A percentile compares a stretch with the other conserved stretches of the same genome.
phyloP scores from a whole-genome alignment of 2,329 filamentous ascomycete species.

The Microdochium nivale region DNA sequence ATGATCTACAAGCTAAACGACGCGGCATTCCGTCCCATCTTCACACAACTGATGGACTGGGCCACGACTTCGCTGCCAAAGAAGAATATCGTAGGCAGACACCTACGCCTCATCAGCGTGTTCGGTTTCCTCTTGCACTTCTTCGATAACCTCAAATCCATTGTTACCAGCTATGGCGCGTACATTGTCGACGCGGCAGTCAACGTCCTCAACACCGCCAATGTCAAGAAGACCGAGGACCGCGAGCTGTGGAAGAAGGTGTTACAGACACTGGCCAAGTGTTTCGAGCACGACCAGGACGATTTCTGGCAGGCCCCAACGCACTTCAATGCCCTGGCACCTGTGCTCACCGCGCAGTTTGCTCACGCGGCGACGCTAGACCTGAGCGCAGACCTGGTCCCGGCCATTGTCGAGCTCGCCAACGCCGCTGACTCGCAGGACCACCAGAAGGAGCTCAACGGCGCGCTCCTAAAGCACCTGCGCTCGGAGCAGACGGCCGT shows the following conservation, averaged over 20 bases:
- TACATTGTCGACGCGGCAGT: conserved; percentile 74
- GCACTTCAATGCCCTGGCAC: conserved; percentile 68
- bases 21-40: conserved; percentile 84
- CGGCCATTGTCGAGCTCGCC: conserved; percentile 72
- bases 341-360: conserved; percentile 62
- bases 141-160: conserved; percentile 81
- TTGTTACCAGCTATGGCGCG: conserved; percentile 85
- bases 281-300: conserved; percentile 85
- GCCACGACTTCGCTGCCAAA: conserved; percentile 51
- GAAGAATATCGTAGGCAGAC: conserved; percentile 48
- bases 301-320: conserved; percentile 92
- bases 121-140: conserved; percentile 75
- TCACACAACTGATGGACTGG: conserved; percentile 81
- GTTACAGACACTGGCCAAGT: conserved; percentile 62
- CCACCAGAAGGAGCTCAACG: conserved; percentile 86
- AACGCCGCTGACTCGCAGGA: conserved; percentile 74
- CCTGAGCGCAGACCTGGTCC: conserved; percentile 49
- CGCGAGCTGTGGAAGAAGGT: conserved; percentile 59
- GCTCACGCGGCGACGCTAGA: conserved; percentile 34
- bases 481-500: conserved; percentile 63
- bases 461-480: conserved; percentile 66
- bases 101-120: conserved; percentile 62
- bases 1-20: conserved; percentile 98
- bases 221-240: conserved; percentile 39
- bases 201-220: conserved; percentile 43